These are phyloP conservation scores for Penicillium crustosum DNA, from an alignment of 2,329 filamentous ascomycete species.

Conservation along the genomic window DNA sequence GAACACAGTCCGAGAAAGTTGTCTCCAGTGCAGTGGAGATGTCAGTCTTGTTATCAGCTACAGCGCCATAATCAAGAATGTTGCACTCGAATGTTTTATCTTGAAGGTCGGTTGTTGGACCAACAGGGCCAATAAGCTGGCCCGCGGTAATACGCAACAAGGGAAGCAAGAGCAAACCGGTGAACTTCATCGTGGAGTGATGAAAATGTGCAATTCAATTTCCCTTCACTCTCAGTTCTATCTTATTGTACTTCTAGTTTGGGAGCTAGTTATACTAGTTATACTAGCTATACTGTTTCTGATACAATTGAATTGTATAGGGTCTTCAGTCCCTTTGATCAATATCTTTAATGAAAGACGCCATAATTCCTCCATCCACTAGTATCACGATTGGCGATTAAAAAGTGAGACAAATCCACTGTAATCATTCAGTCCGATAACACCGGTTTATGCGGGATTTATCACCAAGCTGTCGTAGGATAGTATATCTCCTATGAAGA, in stretches of 20 bases:
- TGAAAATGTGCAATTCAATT: neutral
- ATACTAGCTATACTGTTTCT: neutral
- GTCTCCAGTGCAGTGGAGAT: constrained; percentile 16
- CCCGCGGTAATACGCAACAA: neutral
- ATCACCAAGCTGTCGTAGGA: neutral
- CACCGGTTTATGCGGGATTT: neutral
- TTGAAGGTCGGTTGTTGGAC: constrained; percentile 9
- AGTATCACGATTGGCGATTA: neutral
- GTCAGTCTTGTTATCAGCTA: constrained; percentile 15
- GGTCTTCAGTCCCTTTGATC: neutral
- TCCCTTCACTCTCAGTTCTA: neutral
- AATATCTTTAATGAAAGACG: neutral
- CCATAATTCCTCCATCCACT: neutral
- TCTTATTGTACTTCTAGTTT: neutral
- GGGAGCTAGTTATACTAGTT: neutral
- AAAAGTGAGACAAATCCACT: neutral
- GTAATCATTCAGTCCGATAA: neutral
- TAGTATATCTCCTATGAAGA: neutral
- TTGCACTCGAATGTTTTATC: constrained; percentile 16
- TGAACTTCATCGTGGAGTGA: neutral
- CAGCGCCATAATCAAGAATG: constrained; percentile 14
- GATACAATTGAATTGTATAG: neutral
- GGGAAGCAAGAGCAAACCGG: neutral
- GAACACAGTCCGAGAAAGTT: constrained; percentile 22
- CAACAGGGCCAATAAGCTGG: constrained; percentile 16